Base-by-base conservation (phyloP, 768 basidiomycete genomes). In the Collybia nuda region DNA sequence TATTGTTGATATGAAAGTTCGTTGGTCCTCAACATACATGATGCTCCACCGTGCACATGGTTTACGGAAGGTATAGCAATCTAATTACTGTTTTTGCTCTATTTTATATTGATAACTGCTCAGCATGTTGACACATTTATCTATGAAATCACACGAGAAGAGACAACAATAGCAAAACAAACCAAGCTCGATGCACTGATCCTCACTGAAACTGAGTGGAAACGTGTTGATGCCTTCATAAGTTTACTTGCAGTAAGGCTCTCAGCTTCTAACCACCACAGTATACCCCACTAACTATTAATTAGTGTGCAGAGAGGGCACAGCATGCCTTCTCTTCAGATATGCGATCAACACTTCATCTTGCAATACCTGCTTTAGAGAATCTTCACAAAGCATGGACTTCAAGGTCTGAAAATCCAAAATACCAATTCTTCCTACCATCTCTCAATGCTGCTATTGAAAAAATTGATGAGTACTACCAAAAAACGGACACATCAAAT, bases 1-100 rank as follows among this genome's bases (percentile, higher is more conserved):
- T 18, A 46, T 68, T 12, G 49, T 67, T 17, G 62, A 69, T 28
- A 68, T 69, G 66, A 53, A 51, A 14, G 59, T 69, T 23, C 50
- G 55, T 3, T 70, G 68, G 68, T 63, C 58, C 2, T 69, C 66
- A n/a, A 68, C 63, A n/a, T 63, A 62, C 51, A 29, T 55, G 1
- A 70, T 70, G 68, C 51, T 67, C 5, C 24, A 58, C 28, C 48
- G 58, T 0, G 60, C 44, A 14, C 17, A 28, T 36, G 24, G 51
- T 44, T 36, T 54, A 17, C 21, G 50, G 29, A 38, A 48, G 47
- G 57, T 56, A 6, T 19, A 14, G 12, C 8, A 8, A 12, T 26
- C 28, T 15, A 26, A 44, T 47, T 45, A 15, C 6, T 41, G n/a
- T n/a, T n/a, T n/a, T n/a, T n/a, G n/a, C n/a, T n/a, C n/a, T n/a